Percentiles rank a stretch among this genome's conserved stretches.
These are phyloP conservation scores for Cystobasidiaceae sp. DNA, from an alignment of 1,284 basidiomycete species.

Conservation along the genomic window DNA sequence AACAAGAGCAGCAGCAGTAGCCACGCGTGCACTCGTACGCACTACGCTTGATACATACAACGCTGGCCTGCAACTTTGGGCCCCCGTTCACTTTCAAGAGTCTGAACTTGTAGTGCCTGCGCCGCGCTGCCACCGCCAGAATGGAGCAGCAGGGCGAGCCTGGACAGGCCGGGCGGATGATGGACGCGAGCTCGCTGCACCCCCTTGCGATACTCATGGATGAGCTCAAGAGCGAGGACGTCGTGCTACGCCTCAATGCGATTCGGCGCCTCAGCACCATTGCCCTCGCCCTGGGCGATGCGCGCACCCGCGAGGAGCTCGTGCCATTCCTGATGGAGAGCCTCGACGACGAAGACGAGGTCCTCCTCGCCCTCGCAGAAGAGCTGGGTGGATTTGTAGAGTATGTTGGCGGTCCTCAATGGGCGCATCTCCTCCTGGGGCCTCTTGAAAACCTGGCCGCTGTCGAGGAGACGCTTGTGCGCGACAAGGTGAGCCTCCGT, in stretches of 20 bases:
- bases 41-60: not conserved
- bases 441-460: constrained; percentile 94
- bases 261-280: constrained; percentile 98
- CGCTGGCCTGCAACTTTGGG: no score
- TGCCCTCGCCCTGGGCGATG: constrained; percentile 90
- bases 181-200: constrained; percentile 27
- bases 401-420: constrained; percentile 85
- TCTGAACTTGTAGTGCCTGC: no score
- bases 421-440: constrained; percentile 82
- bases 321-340: constrained; percentile 97
- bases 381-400: constrained; percentile 85
- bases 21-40: not conserved
- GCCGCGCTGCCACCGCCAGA: not conserved
- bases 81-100: no score
- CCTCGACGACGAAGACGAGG: constrained; percentile 98
- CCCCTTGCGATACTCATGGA: constrained; percentile 69
- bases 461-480: constrained; percentile 95
- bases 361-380: constrained; percentile 90
- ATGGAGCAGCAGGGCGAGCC: constrained; percentile 23
- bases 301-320: constrained; percentile 91
- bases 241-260: constrained; percentile 85
- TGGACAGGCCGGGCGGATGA: constrained; percentile 12
- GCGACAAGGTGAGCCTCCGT: constrained; percentile 78
- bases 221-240: constrained; percentile 92
- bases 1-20: not conserved